A percentile compares a stretch with the other conserved stretches of the same genome.
Evolutionary conservation across 2,329 filamentous ascomycete genomes (phyloP).

Genomic region (Fusarium sp.): DNA sequence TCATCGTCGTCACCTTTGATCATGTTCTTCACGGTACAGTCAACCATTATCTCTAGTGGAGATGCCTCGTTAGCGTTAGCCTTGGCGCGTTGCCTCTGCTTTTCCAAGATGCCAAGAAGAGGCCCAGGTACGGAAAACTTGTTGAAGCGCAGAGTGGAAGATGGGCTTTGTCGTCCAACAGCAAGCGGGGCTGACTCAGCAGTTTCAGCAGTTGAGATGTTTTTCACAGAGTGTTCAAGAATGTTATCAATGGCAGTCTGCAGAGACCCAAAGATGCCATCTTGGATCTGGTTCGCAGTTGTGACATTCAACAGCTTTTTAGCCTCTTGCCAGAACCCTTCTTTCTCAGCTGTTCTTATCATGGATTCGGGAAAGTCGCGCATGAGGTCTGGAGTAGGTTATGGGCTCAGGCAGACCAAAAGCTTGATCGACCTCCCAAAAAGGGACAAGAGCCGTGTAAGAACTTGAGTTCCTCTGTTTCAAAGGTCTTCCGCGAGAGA

Average conservation of each 20-base stretch:
- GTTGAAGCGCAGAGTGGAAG: background rate
- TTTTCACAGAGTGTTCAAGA: background rate
- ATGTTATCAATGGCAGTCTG: background rate
- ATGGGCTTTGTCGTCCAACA: background rate
- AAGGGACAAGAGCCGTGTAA: background rate
- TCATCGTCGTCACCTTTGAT: background rate
- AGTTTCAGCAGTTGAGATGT: background rate
- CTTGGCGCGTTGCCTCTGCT: background rate
- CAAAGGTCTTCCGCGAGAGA: background rate
- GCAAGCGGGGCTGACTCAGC: constrained; percentile 2
- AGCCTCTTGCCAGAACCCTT: background rate
- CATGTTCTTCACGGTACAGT: background rate
- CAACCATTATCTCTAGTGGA: background rate
- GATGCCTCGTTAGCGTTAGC: background rate
- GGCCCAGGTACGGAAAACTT: background rate
- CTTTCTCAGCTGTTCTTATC: background rate
- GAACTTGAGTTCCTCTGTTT: constrained; percentile 1
- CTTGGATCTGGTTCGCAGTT: background rate
- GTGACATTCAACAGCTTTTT: constrained; percentile 1
- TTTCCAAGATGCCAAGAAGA: constrained; percentile 3
- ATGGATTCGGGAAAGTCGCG: background rate
- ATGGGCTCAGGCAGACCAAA: constrained; percentile 2
- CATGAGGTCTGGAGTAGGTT: background rate
- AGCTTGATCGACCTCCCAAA: background rate
- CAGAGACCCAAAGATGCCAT: background rate